Evolutionary conservation across 768 basidiomycete species (phyloP).

Genomic region (Podaxis sp.): DNA sequence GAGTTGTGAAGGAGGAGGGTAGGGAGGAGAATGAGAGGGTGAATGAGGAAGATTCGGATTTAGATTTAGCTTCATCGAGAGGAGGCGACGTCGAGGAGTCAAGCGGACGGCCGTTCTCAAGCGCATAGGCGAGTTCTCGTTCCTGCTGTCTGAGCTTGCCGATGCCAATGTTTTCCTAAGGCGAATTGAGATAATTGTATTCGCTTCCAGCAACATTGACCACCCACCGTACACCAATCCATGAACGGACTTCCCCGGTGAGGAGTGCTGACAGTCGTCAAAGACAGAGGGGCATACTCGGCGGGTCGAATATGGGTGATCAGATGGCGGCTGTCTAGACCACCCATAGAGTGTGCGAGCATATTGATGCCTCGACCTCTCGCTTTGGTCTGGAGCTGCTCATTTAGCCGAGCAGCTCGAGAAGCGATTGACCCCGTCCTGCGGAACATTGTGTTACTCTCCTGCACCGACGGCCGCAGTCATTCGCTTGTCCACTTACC

Average conservation of each 20-base stretch:
- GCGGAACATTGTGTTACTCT: constrained; percentile 9
- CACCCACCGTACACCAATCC: constrained; percentile 93
- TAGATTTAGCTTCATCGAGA: constrained; percentile 17
- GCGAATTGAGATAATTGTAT: neutral
- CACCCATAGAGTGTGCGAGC: constrained; percentile 97
- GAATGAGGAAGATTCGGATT: constrained; percentile 33
- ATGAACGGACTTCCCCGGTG: constrained; percentile 98
- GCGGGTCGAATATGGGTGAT: constrained; percentile 83
- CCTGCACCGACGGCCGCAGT: neutral
- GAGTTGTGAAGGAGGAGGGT: constrained; percentile 82
- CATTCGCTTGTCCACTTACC: constrained; percentile 50
- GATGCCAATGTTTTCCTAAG: constrained; percentile 87
- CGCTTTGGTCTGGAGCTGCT: constrained; percentile 63
- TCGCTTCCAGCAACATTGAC: neutral
- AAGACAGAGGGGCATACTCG: constrained; percentile 81
- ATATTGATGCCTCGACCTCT: constrained; percentile 86
- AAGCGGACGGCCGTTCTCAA: constrained; percentile 4
- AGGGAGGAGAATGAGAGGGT: constrained; percentile 59
- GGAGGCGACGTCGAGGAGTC: constrained; percentile 8
- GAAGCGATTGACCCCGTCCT: constrained; percentile 90
- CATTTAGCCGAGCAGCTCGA: constrained; percentile 75
- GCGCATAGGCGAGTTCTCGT: constrained; percentile 23
- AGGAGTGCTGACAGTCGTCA: constrained; percentile 90
- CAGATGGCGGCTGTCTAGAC: constrained; percentile 90
- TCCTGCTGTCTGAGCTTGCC: constrained; percentile 60